These are phyloP conservation scores for Colletotrichum lentis DNA, from an alignment of 2,329 filamentous ascomycete genomes.

Conservation along the genomic window DNA sequence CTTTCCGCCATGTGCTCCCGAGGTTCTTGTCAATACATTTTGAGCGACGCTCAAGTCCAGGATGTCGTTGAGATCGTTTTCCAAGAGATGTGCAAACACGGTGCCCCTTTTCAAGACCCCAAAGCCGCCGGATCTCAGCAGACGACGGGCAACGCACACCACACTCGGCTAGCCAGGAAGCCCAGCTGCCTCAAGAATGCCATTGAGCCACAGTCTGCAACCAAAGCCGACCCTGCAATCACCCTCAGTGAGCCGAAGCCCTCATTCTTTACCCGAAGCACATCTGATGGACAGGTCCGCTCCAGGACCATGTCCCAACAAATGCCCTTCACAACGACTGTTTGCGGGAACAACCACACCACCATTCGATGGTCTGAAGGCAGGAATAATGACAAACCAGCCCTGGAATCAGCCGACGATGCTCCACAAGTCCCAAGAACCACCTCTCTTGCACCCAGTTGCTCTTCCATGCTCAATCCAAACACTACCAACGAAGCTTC, in stretches of 20 bases:
- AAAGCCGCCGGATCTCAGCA: not conserved
- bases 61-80: conserved; percentile 27
- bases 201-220: conserved; percentile 42
- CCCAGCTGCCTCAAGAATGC: conserved; percentile 36
- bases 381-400: conserved; percentile 34
- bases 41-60: conserved; percentile 23
- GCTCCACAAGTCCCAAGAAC: not conserved
- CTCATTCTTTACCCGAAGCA: conserved; percentile 43
- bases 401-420: conserved; percentile 34
- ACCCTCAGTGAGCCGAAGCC: conserved; percentile 48
- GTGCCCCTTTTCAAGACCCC: not conserved
- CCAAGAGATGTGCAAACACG: conserved; percentile 20
- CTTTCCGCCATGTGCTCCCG: not conserved
- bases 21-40: conserved; percentile 17
- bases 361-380: conserved; percentile 45
- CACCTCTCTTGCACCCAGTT: not conserved
- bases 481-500: not conserved
- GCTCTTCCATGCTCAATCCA: not conserved
- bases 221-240: conserved; percentile 45
- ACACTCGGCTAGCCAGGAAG: not conserved
- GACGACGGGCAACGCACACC: too few species aligned
- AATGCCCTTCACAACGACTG: conserved; percentile 42
- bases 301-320: conserved; percentile 38
- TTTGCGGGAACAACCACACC: conserved; percentile 44
- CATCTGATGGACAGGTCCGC: conserved; percentile 39